Conservation (phyloP, 2,329 filamentous ascomycete species). For the Fusarium sp. region DNA sequence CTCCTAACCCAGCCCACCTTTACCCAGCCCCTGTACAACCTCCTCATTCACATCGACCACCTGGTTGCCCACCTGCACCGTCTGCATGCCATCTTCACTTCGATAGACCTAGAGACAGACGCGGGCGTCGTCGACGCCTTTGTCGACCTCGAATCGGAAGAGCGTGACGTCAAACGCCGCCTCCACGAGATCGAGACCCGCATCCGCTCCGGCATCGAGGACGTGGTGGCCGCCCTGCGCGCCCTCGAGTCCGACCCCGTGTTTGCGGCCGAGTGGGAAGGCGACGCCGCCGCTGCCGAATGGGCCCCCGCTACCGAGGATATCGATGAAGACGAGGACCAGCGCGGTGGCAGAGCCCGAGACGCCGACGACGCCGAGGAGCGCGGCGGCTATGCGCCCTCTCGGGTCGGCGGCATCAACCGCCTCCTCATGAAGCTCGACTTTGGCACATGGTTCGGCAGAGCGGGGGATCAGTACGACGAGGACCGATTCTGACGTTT, state of each 20-base stretch:
- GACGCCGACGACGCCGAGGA: conserved; percentile 56
- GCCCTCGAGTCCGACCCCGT: conserved; percentile 57
- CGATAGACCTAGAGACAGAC: conserved; percentile 84
- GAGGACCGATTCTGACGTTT: conserved; percentile 19
- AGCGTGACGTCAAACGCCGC: conserved; percentile 73
- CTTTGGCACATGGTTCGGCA: conserved; percentile 69
- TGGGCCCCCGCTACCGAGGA: conserved; percentile 16
- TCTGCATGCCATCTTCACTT: conserved; percentile 80
- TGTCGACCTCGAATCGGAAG: conserved; percentile 78
- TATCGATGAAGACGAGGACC: conserved; percentile 15
- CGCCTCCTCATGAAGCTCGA: conserved; percentile 92
- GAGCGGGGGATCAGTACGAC: conserved; percentile 41
- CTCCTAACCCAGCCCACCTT: conserved; percentile 74
- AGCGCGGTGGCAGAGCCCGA: conserved; percentile 34
- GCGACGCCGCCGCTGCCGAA: conserved; percentile 39
- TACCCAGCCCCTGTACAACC: conserved; percentile 72
- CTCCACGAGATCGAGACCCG: conserved; percentile 72
- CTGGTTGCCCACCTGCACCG: conserved; percentile 82
- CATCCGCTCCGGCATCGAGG: conserved; percentile 76
- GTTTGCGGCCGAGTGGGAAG: conserved; percentile 60
- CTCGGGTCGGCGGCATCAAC: conserved; percentile 83
- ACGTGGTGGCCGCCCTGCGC: conserved; percentile 69
- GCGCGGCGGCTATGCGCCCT: conserved; percentile 69
- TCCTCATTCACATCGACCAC: conserved; percentile 82
- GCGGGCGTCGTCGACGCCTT: conserved; percentile 84